Percentiles rank a stretch among this genome's conserved stretches.
These are phyloP conservation scores for Trichoderma asperellum DNA, from an alignment of 2,329 filamentous ascomycete species.

Conservation along the genomic window DNA sequence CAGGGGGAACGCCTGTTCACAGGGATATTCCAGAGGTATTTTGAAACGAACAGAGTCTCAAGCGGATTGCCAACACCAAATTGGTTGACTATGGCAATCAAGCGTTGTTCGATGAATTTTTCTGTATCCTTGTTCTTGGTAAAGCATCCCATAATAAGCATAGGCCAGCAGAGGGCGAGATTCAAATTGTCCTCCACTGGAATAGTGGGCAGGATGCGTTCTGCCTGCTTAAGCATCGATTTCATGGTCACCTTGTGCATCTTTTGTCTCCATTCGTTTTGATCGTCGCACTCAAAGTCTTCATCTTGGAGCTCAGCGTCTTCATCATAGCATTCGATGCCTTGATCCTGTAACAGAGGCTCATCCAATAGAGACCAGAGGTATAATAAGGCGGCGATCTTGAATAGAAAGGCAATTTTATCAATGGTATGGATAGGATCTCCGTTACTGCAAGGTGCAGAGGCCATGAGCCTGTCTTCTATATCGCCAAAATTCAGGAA, in stretches of 20 bases:
- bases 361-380: conserved; percentile 43
- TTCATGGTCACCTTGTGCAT: not conserved
- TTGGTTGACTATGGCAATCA: conserved; percentile 41
- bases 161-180: conserved; percentile 47
- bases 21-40: conserved; percentile 48
- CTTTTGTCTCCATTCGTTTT: not conserved
- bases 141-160: conserved; percentile 46
- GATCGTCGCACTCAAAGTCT: not conserved
- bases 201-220: conserved; percentile 36
- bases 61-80: conserved; percentile 53
- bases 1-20: conserved; percentile 44
- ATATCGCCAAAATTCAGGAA: conserved; percentile 50
- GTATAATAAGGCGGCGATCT: conserved; percentile 51
- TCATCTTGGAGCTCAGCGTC: not conserved
- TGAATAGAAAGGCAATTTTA: conserved; percentile 46
- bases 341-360: conserved; percentile 34
- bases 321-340: conserved; percentile 35
- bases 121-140: conserved; percentile 41
- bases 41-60: conserved; percentile 47
- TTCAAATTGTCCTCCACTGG: conserved; percentile 43
- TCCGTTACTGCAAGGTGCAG: conserved; percentile 39
- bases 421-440: conserved; percentile 18
- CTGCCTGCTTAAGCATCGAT: not conserved
- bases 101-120: conserved; percentile 39
- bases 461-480: conserved; percentile 49